phyloP scores from a whole-genome alignment of 257 asterid species.

The Fraxinus cuspidata region DNA sequence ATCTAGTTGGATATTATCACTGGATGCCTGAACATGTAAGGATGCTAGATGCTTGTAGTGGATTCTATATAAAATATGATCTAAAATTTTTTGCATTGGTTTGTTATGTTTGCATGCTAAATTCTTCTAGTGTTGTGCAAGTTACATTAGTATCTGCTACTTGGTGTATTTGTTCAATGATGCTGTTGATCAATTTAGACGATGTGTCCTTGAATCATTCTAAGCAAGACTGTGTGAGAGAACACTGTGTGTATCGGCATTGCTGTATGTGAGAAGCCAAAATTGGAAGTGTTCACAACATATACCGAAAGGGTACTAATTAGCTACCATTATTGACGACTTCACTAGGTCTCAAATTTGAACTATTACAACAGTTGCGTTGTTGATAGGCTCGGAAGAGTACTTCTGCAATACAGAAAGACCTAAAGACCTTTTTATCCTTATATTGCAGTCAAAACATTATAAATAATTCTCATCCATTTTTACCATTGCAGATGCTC shows the following conservation, averaged over 20 bases:
- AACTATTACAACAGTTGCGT: neutral
- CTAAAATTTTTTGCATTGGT: neutral
- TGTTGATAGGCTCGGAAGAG: neutral
- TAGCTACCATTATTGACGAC: neutral
- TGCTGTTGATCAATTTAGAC: slow-evolving; percentile 6
- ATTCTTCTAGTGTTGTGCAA: neutral
- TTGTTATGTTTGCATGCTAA: neutral
- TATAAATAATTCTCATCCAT: neutral
- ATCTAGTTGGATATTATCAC: neutral
- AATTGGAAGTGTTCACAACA: neutral
- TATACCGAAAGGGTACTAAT: neutral
- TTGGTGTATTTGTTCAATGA: neutral
- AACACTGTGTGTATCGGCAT: neutral
- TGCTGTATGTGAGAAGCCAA: neutral
- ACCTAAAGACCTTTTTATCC: neutral
- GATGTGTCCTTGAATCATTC: neutral
- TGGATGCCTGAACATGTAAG: neutral
- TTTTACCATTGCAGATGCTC: neutral
- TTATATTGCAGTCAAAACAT: neutral
- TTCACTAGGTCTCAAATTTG: neutral
- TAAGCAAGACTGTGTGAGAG: neutral
- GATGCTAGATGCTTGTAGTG: neutral
- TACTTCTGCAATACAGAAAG: neutral
- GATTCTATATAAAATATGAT: neutral
- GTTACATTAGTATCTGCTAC: neutral